Percentiles rank a stretch among this genome's conserved stretches.
phyloP scores from a whole-genome alignment of 306 rosid species.

The Urtica urens region DNA sequence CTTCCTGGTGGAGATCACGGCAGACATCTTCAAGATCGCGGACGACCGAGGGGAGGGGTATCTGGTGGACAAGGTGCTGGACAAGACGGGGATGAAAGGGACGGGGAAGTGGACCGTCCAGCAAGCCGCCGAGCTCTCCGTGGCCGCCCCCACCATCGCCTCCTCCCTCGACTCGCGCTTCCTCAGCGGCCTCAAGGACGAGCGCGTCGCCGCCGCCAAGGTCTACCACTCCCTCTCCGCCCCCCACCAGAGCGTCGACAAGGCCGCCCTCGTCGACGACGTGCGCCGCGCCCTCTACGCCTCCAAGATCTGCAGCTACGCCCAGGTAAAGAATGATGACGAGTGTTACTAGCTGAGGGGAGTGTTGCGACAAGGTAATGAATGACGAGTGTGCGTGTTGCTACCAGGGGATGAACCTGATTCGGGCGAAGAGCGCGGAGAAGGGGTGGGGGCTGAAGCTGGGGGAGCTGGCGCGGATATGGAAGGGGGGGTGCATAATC shows the following conservation, averaged over 20 bases:
- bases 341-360: no score
- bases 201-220: slow-evolving; percentile 75
- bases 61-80: slow-evolving; percentile 89
- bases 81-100: slow-evolving; percentile 96
- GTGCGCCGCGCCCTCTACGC: slow-evolving; percentile 89
- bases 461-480: slow-evolving; percentile 82
- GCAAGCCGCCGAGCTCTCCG: slow-evolving; percentile 88
- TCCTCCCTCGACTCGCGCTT: slow-evolving; percentile 90
- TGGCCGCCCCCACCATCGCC: slow-evolving; percentile 90
- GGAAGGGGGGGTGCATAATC: slow-evolving; percentile 96
- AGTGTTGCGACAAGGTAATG: no score
- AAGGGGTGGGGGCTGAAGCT: slow-evolving; percentile 72
- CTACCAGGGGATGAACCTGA: slow-evolving; percentile 94
- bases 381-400: no score
- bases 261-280: slow-evolving; percentile 63
- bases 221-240: slow-evolving; percentile 59
- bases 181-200: slow-evolving; percentile 87
- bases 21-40: slow-evolving; percentile 80
- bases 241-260: slow-evolving; percentile 49
- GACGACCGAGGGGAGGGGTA: slow-evolving; percentile 76
- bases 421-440: slow-evolving; percentile 81
- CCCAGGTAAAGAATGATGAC: no score
- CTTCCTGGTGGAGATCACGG: slow-evolving; percentile 82
- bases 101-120: slow-evolving; percentile 96
- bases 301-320: slow-evolving; percentile 87